Evolutionary conservation across 2,329 filamentous ascomycete genomes (phyloP).

Genomic region (Claviceps purpurea): DNA sequence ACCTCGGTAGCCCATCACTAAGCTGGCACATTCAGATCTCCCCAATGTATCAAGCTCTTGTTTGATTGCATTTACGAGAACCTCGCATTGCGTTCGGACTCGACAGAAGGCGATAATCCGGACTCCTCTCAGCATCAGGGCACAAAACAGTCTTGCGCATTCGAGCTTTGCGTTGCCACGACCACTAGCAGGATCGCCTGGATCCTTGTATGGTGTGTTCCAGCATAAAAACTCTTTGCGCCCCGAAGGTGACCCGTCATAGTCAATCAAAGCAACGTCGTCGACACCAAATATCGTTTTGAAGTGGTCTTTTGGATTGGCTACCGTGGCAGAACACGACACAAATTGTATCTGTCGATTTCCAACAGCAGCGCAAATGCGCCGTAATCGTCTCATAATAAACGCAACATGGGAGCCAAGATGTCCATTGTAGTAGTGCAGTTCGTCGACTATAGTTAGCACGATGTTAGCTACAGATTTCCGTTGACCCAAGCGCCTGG

Average conservation of each 20-base stretch:
- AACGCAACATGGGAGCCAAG: slow-evolving; percentile 90
- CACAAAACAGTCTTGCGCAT: slow-evolving; percentile 80
- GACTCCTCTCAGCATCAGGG: slow-evolving; percentile 76
- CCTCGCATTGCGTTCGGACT: slow-evolving; percentile 78
- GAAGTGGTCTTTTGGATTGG: slow-evolving; percentile 87
- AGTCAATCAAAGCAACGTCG: slow-evolving; percentile 69
- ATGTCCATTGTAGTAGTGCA: slow-evolving; percentile 93
- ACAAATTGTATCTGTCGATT: slow-evolving; percentile 81
- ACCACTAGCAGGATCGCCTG: slow-evolving; percentile 72
- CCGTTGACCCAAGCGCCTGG: neutral
- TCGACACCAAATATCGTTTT: slow-evolving; percentile 84
- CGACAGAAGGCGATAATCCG: slow-evolving; percentile 88
- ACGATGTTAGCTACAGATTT: neutral
- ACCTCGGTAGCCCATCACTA: slow-evolving; percentile 91
- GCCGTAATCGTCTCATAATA: slow-evolving; percentile 78
- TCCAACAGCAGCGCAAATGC: slow-evolving; percentile 81
- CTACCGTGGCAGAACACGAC: slow-evolving; percentile 91
- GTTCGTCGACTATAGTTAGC: slow-evolving; percentile 49
- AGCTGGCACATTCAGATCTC: slow-evolving; percentile 56
- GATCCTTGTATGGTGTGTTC: slow-evolving; percentile 93
- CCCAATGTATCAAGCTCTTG: slow-evolving; percentile 62
- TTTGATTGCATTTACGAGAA: slow-evolving; percentile 66
- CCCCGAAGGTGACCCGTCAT: slow-evolving; percentile 80
- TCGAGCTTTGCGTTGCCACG: slow-evolving; percentile 72
- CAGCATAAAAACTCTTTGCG: slow-evolving; percentile 93